Percentiles rank a stretch among this genome's conserved stretches.
Evolutionary conservation across 73 alveolate species (phyloP).

Genomic region (Tetrahymena elliotti): DNA sequence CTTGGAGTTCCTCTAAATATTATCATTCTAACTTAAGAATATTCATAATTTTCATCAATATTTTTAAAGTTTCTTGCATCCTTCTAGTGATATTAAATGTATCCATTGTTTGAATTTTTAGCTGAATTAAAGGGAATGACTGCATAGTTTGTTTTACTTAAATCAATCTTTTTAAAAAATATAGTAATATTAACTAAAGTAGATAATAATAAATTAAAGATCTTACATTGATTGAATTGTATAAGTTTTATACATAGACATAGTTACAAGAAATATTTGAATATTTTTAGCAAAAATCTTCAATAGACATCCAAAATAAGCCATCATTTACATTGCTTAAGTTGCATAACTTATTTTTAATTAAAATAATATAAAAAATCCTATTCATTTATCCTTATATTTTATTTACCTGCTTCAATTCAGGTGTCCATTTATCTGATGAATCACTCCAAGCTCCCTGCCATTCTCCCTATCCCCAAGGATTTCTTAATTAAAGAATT

Average conservation of each 20-base stretch:
- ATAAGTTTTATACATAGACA: constrained; percentile 3
- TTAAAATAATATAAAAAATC: background rate
- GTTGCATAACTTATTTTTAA: background rate
- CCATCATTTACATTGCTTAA: constrained; percentile 61
- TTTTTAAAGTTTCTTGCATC: constrained; percentile 51
- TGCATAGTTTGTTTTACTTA: constrained; percentile 27
- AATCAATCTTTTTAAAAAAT: constrained; percentile 13
- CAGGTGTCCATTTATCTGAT: constrained; percentile 68
- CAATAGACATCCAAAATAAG: constrained; percentile 57
- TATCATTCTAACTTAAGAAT: constrained; percentile 25
- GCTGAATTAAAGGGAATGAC: constrained; percentile 33
- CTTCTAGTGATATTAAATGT: constrained; percentile 50
- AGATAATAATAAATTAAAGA: constrained; percentile 64
- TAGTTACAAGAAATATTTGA: constrained; percentile 49
- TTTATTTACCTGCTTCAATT: constrained; percentile 49
- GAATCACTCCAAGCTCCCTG: constrained; percentile 75
- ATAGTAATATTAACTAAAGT: constrained; percentile 49
- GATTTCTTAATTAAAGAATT: constrained; percentile 80
- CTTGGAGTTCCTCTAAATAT: constrained; percentile 28
- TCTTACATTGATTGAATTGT: constrained; percentile 77
- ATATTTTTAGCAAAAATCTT: constrained; percentile 69
- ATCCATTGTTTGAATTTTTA: constrained; percentile 39
- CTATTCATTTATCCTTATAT: background rate
- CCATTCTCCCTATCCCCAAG: constrained; percentile 92
- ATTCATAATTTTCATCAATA: constrained; percentile 52